A percentile compares a stretch with the other conserved stretches of the same genome.
These are phyloP conservation scores for Phalaenopsis aphrodite DNA, from an alignment of 106 monocot genomes.

Conservation along the genomic window DNA sequence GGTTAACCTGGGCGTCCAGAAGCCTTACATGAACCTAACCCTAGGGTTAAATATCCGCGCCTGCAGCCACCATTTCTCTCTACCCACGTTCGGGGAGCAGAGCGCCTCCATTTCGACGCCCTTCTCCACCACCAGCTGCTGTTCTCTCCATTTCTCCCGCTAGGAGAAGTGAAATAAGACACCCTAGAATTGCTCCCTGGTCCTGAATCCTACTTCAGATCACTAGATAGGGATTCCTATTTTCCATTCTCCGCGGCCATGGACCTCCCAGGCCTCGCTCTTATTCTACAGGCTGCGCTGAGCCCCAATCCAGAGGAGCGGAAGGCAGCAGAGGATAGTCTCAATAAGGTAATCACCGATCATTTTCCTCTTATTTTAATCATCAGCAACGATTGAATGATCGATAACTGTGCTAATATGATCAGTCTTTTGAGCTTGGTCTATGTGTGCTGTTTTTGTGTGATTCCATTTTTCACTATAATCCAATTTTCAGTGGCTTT, in stretches of 20 bases:
- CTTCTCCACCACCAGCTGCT: not conserved
- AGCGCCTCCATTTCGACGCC: not conserved
- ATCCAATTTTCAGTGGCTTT: not conserved
- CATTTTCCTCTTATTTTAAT: not conserved
- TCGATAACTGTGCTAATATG: not conserved
- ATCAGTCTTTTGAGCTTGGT: not conserved
- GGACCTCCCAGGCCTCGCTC: constrained; percentile 69
- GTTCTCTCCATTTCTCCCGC: not conserved
- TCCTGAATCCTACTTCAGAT: not conserved
- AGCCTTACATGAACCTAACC: constrained; percentile 25
- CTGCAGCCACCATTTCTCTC: constrained; percentile 2
- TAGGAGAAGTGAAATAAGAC: not conserved
- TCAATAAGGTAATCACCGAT: constrained; percentile 57
- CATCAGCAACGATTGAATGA: not conserved
- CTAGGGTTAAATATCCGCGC: constrained; percentile 35
- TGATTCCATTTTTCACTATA: not conserved
- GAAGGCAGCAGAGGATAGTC: constrained; percentile 86
- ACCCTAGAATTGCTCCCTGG: constrained; percentile 2
- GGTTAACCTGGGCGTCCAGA: not conserved
- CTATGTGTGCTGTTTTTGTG: not conserved
- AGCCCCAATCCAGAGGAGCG: constrained; percentile 81
- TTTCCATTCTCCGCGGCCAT: constrained; percentile 22
- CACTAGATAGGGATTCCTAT: not conserved
- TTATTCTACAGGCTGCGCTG: constrained; percentile 76
- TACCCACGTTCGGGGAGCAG: not conserved